Evolutionary conservation across 495 filamentous ascomycete genomes (phyloP).

Genomic region (Aspergillus sparsus): DNA sequence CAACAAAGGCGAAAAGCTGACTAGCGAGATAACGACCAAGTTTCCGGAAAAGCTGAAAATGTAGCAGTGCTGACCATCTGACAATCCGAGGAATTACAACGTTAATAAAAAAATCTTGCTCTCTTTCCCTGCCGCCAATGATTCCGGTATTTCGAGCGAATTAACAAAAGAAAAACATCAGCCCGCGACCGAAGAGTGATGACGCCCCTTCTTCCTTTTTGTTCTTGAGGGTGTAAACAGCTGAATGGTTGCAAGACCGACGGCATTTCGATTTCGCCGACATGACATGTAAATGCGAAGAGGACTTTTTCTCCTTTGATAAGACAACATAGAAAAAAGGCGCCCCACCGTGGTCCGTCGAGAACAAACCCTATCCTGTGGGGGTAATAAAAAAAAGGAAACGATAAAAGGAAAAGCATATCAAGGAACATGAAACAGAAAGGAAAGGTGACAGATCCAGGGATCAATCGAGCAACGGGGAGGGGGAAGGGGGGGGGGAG

Average conservation of each 20-base stretch:
- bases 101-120: constrained; percentile 45
- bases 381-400: constrained; percentile 25
- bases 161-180: constrained; percentile 46
- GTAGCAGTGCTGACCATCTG: constrained; percentile 52
- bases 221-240: constrained; percentile 23
- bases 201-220: constrained; percentile 25
- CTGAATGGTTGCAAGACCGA: constrained; percentile 38
- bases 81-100: constrained; percentile 54
- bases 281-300: constrained; percentile 38
- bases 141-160: constrained; percentile 47
- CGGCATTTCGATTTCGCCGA: constrained; percentile 38
- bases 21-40: constrained; percentile 41
- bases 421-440: constrained; percentile 17
- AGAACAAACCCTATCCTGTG: constrained; percentile 36
- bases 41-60: constrained; percentile 40
- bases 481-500: constrained; percentile 14
- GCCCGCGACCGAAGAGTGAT: constrained; percentile 43
- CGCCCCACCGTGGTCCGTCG: constrained; percentile 40
- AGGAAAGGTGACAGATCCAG: constrained; percentile 12
- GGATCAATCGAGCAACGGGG: constrained; percentile 7
- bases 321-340: constrained; percentile 35
- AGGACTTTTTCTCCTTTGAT: constrained; percentile 29
- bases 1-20: constrained; percentile 47
- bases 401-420: constrained; percentile 21
- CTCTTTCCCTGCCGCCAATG: constrained; percentile 47